Evolutionary conservation across 352 stramenopile genomes (phyloP).

Genomic region (Hyphochytrium catenoides): DNA sequence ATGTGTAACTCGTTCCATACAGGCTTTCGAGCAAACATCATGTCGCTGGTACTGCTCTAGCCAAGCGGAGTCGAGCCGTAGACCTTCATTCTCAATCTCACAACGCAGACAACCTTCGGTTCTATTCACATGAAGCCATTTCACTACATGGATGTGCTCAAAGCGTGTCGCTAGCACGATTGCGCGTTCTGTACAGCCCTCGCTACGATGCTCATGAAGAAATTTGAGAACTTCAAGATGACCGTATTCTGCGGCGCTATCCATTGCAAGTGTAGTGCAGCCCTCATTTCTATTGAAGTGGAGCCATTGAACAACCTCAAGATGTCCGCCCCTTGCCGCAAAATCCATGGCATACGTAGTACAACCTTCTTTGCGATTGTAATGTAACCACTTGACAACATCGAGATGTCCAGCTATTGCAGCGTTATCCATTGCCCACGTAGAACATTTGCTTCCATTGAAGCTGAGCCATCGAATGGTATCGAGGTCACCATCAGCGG

Average conservation of each 20-base stretch:
- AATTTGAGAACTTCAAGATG: slow-evolving; percentile 6
- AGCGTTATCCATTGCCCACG: slow-evolving; percentile 7
- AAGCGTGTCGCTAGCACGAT: slow-evolving; percentile 6
- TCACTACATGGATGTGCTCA: slow-evolving; percentile 5
- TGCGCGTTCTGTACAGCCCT: slow-evolving; percentile 5
- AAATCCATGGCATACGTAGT: slow-evolving; percentile 7
- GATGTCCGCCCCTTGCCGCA: slow-evolving; percentile 6
- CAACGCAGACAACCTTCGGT: slow-evolving; percentile 4
- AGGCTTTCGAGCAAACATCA: too few species aligned
- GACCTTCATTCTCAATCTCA: slow-evolving; percentile 7
- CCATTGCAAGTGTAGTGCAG: slow-evolving; percentile 5
- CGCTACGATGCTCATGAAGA: slow-evolving; percentile 2
- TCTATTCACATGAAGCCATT: slow-evolving; percentile 5
- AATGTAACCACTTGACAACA: slow-evolving; percentile 6
- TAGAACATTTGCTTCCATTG: too few species aligned
- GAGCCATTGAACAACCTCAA: slow-evolving; percentile 7
- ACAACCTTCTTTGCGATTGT: slow-evolving; percentile 2
- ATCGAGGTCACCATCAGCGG: too few species aligned
- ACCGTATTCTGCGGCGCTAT: slow-evolving; percentile 6
- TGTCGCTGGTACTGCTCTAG: too few species aligned
- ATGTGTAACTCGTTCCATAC: too few species aligned
- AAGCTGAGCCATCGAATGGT: too few species aligned
- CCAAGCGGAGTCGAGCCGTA: too few species aligned
- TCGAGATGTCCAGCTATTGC: slow-evolving; percentile 6
- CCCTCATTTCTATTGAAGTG: slow-evolving; percentile 3